Evolutionary conservation across 176 grass and related monocot species (phyloP).

Genomic region (Panicum miliaceum): DNA sequence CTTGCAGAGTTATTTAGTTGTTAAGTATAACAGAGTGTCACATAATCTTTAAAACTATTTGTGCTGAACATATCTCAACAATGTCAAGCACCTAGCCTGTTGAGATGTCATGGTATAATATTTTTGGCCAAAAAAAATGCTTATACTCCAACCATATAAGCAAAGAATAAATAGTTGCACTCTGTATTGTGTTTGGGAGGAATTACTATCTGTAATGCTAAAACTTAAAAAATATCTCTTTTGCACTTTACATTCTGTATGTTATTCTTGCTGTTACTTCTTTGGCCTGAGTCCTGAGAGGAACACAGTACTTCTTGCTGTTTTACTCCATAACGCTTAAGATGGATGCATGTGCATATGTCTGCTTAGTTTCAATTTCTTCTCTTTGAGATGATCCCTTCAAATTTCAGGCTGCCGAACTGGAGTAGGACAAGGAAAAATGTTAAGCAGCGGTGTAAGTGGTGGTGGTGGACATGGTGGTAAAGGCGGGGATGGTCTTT

Average conservation of each 20-base stretch:
- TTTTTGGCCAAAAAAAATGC: conserved; percentile 13
- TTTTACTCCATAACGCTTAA: background rate
- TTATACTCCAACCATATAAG: background rate
- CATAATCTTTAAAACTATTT: conserved; percentile 5
- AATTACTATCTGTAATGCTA: background rate
- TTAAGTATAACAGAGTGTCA: conserved; percentile 13
- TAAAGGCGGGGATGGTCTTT: conserved; percentile 74
- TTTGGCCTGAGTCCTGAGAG: background rate
- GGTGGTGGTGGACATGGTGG: conserved; percentile 97
- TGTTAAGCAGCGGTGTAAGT: conserved; percentile 62
- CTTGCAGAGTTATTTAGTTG: conserved; percentile 12
- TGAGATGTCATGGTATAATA: background rate
- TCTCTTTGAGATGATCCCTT: background rate
- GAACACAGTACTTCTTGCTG: background rate
- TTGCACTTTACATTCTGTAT: conserved; percentile 4
- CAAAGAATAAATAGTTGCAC: background rate
- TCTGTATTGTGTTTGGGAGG: background rate
- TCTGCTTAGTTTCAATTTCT: background rate
- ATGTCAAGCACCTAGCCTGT: background rate
- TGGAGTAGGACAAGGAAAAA: conserved; percentile 80
- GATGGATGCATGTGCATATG: background rate
- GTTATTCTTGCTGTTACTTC: conserved; percentile 20
- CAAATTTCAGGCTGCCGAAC: conserved; percentile 80
- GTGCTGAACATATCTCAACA: background rate
- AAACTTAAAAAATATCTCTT: background rate